phyloP scores from a whole-genome alignment of 2,329 filamentous ascomycete species.

The Fusarium sp. region DNA sequence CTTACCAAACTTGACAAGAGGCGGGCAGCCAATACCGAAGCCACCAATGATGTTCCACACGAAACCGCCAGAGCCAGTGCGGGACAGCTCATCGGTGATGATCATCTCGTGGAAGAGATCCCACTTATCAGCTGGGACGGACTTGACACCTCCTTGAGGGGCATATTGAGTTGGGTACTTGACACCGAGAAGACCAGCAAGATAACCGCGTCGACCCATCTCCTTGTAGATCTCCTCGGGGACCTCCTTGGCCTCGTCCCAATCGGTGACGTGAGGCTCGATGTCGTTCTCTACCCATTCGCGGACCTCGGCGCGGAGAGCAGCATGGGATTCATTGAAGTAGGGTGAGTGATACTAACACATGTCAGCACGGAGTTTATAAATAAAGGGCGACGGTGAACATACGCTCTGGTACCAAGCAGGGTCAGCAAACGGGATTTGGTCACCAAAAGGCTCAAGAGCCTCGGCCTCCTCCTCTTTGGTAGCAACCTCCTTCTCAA shows the following conservation, averaged over 20 bases:
- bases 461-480: conserved; percentile 74
- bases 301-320: conserved; percentile 90
- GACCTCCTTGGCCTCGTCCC: conserved; percentile 95
- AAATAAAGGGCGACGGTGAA: conserved; percentile 13
- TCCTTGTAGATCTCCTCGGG: conserved; percentile 93
- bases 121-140: conserved; percentile 90
- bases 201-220: conserved; percentile 93
- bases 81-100: conserved; percentile 93
- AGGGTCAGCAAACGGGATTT: conserved; percentile 93
- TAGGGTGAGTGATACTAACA: conserved; percentile 92
- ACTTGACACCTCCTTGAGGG: conserved; percentile 76
- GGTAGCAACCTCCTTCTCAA: conserved; percentile 62
- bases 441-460: conserved; percentile 86
- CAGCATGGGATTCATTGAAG: conserved; percentile 94
- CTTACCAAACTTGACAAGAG: conserved; percentile 91
- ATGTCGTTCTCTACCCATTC: conserved; percentile 92
- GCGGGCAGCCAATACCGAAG: conserved; percentile 95
- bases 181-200: conserved; percentile 90
- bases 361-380: conserved; percentile 20
- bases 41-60: conserved; percentile 98
- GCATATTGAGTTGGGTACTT: conserved; percentile 85
- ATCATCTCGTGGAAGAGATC: conserved; percentile 99
- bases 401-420: conserved; percentile 94
- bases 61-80: conserved; percentile 89
- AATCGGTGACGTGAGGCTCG: conserved; percentile 93